A percentile compares a stretch with the other conserved stretches of the same genome.
phyloP scores from a whole-genome alignment of 2,329 filamentous ascomycete genomes.

The Pseudogymnoascus sp. region DNA sequence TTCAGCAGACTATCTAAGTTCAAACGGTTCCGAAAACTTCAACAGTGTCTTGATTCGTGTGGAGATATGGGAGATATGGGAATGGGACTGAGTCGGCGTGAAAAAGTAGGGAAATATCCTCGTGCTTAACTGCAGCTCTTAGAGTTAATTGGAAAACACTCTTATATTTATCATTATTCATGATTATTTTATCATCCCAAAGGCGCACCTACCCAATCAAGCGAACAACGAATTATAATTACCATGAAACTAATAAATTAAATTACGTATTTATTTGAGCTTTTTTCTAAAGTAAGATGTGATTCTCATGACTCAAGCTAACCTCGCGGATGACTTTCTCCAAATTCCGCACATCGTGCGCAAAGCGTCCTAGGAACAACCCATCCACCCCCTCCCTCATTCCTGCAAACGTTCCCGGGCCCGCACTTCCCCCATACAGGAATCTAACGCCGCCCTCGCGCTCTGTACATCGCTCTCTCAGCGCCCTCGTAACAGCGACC shows the following conservation, averaged over 20 bases:
- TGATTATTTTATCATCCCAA: neutral
- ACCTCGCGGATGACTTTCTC: conserved; percentile 66
- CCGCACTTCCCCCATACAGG: conserved; percentile 75
- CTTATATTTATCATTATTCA: neutral
- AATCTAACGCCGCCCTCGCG: conserved; percentile 55
- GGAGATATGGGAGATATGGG: neutral
- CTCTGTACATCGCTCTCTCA: conserved; percentile 39
- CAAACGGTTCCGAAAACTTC: neutral
- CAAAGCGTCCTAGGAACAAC: conserved; percentile 73
- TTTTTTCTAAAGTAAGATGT: neutral
- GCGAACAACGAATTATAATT: neutral
- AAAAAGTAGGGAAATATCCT: neutral
- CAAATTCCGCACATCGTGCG: conserved; percentile 65
- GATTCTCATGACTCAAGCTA: conserved; percentile 17
- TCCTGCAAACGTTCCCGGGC: conserved; percentile 63
- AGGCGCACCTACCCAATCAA: neutral
- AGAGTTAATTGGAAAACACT: neutral
- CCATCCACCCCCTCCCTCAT: conserved; percentile 66
- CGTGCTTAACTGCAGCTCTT: neutral
- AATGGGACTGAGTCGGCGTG: neutral
- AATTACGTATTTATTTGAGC: neutral
- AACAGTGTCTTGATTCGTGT: neutral
- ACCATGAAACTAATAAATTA: neutral
- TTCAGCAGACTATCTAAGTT: conserved; percentile 86
- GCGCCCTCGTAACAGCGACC: conserved; percentile 42